These are phyloP conservation scores for Irpex lacteus DNA, from an alignment of 1,284 basidiomycete species.

Conservation along the genomic window DNA sequence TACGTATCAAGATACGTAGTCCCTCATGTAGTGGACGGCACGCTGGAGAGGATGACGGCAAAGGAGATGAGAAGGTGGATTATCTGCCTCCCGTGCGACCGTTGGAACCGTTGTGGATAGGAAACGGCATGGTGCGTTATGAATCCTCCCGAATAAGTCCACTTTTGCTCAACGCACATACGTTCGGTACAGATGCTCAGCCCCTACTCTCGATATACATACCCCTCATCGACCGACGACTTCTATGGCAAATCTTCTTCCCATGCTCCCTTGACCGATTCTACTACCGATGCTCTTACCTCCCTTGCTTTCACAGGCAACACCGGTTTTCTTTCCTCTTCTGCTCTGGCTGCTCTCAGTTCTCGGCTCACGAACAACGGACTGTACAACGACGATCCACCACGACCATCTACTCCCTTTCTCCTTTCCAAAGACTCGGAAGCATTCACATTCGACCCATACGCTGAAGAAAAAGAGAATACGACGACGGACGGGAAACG, in stretches of 20 bases:
- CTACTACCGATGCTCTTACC: slow-evolving; percentile 21
- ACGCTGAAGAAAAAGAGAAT: slow-evolving; percentile 14
- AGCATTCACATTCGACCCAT: slow-evolving; percentile 20
- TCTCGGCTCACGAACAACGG: slow-evolving; percentile 23
- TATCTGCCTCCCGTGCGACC: not conserved
- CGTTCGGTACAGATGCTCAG: not conserved
- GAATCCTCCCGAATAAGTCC: not conserved
- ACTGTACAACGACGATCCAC: not conserved
- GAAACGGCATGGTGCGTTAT: not conserved
- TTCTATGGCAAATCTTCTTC: not conserved
- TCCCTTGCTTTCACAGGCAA: slow-evolving; percentile 27
- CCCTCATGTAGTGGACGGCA: not conserved
- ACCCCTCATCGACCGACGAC: not conserved
- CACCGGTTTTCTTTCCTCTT: slow-evolving; percentile 20
- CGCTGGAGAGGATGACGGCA: not conserved
- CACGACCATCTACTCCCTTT: not conserved
- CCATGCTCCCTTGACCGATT: not conserved
- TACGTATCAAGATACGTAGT: not conserved
- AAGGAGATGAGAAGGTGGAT: not conserved
- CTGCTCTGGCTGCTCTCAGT: slow-evolving; percentile 26
- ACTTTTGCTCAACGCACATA: not conserved
- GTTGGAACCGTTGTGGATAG: not conserved
- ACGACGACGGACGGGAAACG: not conserved
- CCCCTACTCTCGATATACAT: not conserved
- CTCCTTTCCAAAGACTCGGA: slow-evolving; percentile 6